Percentiles rank a stretch among this genome's conserved stretches.
Evolutionary conservation across 495 filamentous ascomycete species (phyloP).

Genomic region (Podospora didyma): DNA sequence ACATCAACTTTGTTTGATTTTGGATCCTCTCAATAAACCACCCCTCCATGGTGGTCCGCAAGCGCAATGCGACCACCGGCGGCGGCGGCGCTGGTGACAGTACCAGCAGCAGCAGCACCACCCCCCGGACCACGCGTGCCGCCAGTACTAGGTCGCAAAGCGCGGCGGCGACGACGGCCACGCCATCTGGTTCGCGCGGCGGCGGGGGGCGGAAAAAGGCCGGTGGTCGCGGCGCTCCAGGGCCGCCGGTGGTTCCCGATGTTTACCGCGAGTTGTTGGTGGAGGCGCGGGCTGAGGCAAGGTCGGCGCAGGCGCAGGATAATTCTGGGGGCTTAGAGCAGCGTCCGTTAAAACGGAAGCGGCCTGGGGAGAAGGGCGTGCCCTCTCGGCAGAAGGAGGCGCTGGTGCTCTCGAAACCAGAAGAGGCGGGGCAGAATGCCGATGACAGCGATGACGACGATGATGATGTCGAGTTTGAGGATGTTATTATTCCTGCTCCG

Average conservation of each 20-base stretch:
- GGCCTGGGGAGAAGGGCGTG: constrained; percentile 35
- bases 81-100: neutral
- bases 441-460: constrained; percentile 32
- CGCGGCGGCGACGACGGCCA: neutral
- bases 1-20: too few species aligned
- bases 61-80: constrained; percentile 15
- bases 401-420: neutral
- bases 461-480: constrained; percentile 33
- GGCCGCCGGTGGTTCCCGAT: constrained; percentile 7
- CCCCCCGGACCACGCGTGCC: constrained; percentile 7
- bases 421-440: constrained; percentile 24
- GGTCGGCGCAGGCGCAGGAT: neutral
- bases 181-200: neutral
- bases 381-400: constrained; percentile 8
- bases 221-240: neutral
- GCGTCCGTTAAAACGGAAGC: constrained; percentile 37
- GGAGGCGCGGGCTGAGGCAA: neutral
- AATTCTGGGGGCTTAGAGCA: constrained; percentile 7
- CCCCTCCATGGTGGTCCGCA: constrained; percentile 16
- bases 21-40: too few species aligned
- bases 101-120: neutral
- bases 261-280: constrained; percentile 20
- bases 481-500: constrained; percentile 27
- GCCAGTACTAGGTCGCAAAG: constrained; percentile 8
- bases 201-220: neutral